Evolutionary conservation across 2,329 filamentous ascomycete species (phyloP).

Genomic region (Thelonectria blattea): DNA sequence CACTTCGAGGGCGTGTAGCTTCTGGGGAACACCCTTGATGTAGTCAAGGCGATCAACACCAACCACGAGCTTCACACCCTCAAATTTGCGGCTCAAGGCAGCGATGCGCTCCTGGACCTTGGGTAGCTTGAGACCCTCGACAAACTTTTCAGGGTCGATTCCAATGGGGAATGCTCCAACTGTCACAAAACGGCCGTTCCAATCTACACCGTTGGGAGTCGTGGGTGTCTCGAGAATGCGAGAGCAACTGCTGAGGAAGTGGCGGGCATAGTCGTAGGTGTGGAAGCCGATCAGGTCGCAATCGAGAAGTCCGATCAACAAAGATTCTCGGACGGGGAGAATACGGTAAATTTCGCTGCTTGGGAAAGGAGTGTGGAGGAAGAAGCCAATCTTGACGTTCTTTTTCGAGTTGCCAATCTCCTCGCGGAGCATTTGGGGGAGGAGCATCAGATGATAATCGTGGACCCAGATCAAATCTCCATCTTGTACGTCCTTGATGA

Average conservation of each 20-base stretch:
- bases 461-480: slow-evolving; percentile 98
- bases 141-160: slow-evolving; percentile 96
- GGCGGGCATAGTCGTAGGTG: slow-evolving; percentile 97
- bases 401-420: slow-evolving; percentile 81
- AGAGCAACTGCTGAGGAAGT: slow-evolving; percentile 97
- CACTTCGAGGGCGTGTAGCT: slow-evolving; percentile 93
- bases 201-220: slow-evolving; percentile 92
- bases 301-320: slow-evolving; percentile 85
- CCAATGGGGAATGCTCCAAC: slow-evolving; percentile 97
- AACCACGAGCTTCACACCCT: slow-evolving; percentile 94
- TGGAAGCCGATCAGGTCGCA: slow-evolving; percentile 98
- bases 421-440: slow-evolving; percentile 93
- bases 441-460: slow-evolving; percentile 97
- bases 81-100: slow-evolving; percentile 85
- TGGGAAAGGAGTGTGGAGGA: slow-evolving; percentile 95
- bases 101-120: slow-evolving; percentile 89
- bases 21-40: slow-evolving; percentile 98
- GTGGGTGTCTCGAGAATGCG: slow-evolving; percentile 82
- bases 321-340: slow-evolving; percentile 86
- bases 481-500: slow-evolving; percentile 87
- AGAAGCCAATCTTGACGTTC: slow-evolving; percentile 98
- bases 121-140: slow-evolving; percentile 83
- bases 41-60: slow-evolving; percentile 97
- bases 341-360: slow-evolving; percentile 98
- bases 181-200: slow-evolving; percentile 84